Conservation (phyloP, 805 yeast species). For the Sugiyamaella floridensis region DNA sequence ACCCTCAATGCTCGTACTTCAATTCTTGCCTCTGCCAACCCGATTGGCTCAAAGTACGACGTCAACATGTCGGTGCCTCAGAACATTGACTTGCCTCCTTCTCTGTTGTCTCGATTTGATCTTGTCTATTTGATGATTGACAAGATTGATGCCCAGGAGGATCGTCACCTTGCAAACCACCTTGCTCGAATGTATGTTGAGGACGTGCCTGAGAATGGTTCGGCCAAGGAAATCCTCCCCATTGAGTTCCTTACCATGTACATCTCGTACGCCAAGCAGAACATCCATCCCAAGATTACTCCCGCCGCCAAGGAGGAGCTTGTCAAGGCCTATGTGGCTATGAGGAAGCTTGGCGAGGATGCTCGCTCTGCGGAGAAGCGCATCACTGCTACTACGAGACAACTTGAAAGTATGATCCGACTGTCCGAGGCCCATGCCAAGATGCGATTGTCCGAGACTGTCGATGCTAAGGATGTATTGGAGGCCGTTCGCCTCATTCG, state of each 20-base stretch:
- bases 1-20: conserved; percentile 95
- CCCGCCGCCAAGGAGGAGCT: conserved; percentile 76
- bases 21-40: conserved; percentile 92
- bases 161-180: conserved; percentile 82
- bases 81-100: conserved; percentile 95
- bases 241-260: conserved; percentile 82
- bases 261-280: conserved; percentile 90
- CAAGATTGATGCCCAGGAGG: conserved; percentile 79
- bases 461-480: conserved; percentile 72
- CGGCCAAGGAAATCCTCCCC: conserved; percentile 64
- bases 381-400: conserved; percentile 97
- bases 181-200: conserved; percentile 70
- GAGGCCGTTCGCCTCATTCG: conserved; percentile 92
- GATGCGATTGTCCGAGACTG: conserved; percentile 72
- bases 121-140: conserved; percentile 87
- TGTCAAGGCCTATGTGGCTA: conserved; percentile 81
- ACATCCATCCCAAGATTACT: conserved; percentile 71
- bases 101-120: conserved; percentile 89
- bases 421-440: conserved; percentile 95
- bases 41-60: conserved; percentile 90
- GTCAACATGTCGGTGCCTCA: conserved; percentile 92
- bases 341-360: conserved; percentile 93
- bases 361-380: conserved; percentile 77
- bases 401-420: conserved; percentile 91
- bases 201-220: conserved; percentile 70